Percentiles rank a stretch among this genome's conserved stretches.
These are phyloP conservation scores for Myrica gale DNA, from an alignment of 306 rosid species.

Conservation along the genomic window DNA sequence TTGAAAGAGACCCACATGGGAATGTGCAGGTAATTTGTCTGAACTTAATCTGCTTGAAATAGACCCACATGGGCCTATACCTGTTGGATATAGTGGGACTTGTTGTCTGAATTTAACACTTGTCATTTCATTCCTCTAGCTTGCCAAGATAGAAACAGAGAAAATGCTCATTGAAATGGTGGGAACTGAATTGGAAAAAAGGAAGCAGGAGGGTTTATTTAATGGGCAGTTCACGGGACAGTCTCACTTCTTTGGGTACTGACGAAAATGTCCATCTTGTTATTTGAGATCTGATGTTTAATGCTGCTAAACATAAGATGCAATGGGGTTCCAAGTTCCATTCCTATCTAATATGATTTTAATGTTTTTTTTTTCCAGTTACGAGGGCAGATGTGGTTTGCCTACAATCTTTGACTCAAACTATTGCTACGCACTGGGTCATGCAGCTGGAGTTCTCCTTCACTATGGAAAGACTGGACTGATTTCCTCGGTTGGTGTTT, in stretches of 20 bases:
- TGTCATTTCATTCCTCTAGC: conserved; percentile 42
- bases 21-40: conserved; percentile 78
- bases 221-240: conserved; percentile 62
- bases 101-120: not conserved
- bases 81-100: too few species aligned
- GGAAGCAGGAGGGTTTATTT: conserved; percentile 69
- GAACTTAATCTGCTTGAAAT: conserved; percentile 67
- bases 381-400: conserved; percentile 20
- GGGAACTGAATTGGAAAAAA: conserved; percentile 85
- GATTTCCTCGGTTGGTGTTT: conserved; percentile 13
- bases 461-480: conserved; percentile 17
- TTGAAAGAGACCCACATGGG: conserved; percentile 99
- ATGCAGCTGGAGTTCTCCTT: conserved; percentile 18
- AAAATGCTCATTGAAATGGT: conserved; percentile 99
- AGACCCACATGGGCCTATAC: conserved; percentile 78
- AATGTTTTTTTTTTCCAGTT: not conserved
- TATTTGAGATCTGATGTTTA: not conserved
- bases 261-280: not conserved
- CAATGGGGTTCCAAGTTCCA: not conserved
- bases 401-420: conserved; percentile 7
- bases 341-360: not conserved
- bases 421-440: conserved; percentile 15
- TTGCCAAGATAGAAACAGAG: conserved; percentile 97
- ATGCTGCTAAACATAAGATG: not conserved
- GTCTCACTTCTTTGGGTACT: conserved; percentile 97